Percentiles rank a stretch among this genome's conserved stretches.
Evolutionary conservation across 352 stramenopile genomes (phyloP).

Genomic region (Phytopythium chamaehyphon): DNA sequence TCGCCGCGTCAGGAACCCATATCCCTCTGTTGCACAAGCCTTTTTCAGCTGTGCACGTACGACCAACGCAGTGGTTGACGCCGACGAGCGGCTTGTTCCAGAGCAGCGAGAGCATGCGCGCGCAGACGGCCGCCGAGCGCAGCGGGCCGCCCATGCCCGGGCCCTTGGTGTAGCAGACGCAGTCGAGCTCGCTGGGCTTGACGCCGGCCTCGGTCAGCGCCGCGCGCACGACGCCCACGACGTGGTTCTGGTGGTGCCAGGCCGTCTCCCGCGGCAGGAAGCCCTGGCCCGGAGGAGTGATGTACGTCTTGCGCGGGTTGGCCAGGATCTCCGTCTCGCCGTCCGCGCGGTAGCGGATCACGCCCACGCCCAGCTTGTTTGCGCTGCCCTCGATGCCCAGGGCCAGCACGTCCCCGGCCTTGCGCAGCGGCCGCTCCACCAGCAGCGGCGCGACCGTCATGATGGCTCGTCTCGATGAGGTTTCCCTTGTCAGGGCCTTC

Average conservation of each 20-base stretch:
- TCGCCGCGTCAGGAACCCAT: too few relatives aligned
- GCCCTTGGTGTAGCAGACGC: constrained; percentile 95
- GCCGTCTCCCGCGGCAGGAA: constrained; percentile 98
- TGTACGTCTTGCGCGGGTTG: constrained; percentile 99
- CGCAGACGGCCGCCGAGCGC: constrained; percentile 93
- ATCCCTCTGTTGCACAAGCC: too few relatives aligned
- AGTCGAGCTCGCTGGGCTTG: constrained; percentile 82
- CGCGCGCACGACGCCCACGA: constrained; percentile 92
- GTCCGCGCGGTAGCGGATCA: constrained; percentile 67
- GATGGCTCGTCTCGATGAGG: constrained; percentile 1
- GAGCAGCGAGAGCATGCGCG: constrained; percentile 92
- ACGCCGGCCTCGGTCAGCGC: constrained; percentile 93
- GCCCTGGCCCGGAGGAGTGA: constrained; percentile 95
- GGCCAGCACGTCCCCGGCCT: constrained; percentile 83
- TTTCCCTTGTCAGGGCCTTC: too few relatives aligned
- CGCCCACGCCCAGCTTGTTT: constrained; percentile 96
- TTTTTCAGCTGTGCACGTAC: too few relatives aligned
- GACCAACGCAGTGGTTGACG: constrained; percentile 99
- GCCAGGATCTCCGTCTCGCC: constrained; percentile 93
- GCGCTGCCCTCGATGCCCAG: constrained; percentile 98
- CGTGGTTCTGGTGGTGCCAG: constrained; percentile 98
- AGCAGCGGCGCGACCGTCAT: constrained; percentile 4
- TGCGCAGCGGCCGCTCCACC: constrained; percentile 37
- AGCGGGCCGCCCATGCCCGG: constrained; percentile 99
- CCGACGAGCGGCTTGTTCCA: constrained; percentile 95